These are phyloP conservation scores for Hyphopichia pseudoburtonii DNA, from an alignment of 1,139 yeast genomes.

Conservation along the genomic window DNA sequence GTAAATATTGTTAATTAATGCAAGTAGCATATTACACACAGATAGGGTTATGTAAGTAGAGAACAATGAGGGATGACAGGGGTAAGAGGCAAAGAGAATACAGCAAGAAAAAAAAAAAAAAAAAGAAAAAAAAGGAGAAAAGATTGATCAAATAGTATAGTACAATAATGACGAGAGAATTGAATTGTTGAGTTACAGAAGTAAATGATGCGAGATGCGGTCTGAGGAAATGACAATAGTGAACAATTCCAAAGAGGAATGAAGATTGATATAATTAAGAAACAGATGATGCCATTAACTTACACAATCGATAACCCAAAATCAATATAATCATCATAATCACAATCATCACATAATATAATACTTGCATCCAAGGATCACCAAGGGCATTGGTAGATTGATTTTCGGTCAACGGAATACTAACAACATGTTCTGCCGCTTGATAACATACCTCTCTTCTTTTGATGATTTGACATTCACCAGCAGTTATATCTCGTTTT, in stretches of 20 bases:
- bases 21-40: too few relatives aligned
- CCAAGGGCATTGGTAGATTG: slow-evolving; percentile 18
- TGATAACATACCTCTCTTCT: slow-evolving; percentile 42
- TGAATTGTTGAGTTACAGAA: too few relatives aligned
- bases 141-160: too few relatives aligned
- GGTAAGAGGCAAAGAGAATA: too few relatives aligned
- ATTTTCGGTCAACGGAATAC: slow-evolving; percentile 42
- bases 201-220: too few relatives aligned
- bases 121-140: too few relatives aligned
- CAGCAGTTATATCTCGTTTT: slow-evolving; percentile 30
- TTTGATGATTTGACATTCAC: slow-evolving; percentile 35
- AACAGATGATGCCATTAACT: slow-evolving; percentile 11
- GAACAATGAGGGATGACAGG: too few relatives aligned
- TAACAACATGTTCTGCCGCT: slow-evolving; percentile 46
- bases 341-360: slow-evolving; percentile 20
- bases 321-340: slow-evolving; percentile 19
- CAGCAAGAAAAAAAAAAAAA: too few relatives aligned
- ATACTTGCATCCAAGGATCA: slow-evolving; percentile 21
- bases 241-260: background rate
- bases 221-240: background rate
- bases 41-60: too few relatives aligned
- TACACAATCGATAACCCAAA: slow-evolving; percentile 25
- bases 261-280: too few relatives aligned
- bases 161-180: too few relatives aligned
- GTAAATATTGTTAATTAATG: too few relatives aligned